A percentile compares a stretch with the other conserved stretches of the same genome.
phyloP scores from a whole-genome alignment of 164 flowering plant species.

The Annona cherimola region DNA sequence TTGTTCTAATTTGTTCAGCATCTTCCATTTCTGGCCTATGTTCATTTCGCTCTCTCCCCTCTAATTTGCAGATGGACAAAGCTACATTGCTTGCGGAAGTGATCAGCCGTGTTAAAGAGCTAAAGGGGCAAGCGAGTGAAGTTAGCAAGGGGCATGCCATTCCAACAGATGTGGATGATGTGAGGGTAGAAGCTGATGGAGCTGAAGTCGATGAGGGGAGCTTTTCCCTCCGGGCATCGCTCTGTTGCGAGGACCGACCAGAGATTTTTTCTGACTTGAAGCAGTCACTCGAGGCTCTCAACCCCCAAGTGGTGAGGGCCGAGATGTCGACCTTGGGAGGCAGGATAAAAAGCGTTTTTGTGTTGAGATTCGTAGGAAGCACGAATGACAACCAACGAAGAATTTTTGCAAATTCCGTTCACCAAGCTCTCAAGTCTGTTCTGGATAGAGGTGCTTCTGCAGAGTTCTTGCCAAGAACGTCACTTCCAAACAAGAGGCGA shows the following conservation, averaged over 20 bases:
- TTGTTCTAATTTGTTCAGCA: no score
- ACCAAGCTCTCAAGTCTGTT: constrained; percentile 50
- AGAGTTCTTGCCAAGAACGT: constrained; percentile 46
- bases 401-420: constrained; percentile 37
- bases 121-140: constrained; percentile 53
- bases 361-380: constrained; percentile 29
- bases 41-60: no score
- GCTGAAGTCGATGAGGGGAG: constrained; percentile 22
- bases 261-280: constrained; percentile 55
- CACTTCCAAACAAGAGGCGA: constrained; percentile 48
- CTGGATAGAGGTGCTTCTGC: constrained; percentile 45
- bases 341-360: constrained; percentile 48
- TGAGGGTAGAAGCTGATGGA: constrained; percentile 41
- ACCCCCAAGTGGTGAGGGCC: constrained; percentile 39
- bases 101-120: constrained; percentile 55
- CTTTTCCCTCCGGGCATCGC: constrained; percentile 39
- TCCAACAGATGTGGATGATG: constrained; percentile 68
- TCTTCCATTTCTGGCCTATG: no score
- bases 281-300: constrained; percentile 43
- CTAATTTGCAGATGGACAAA: constrained; percentile 67
- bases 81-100: constrained; percentile 83
- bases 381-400: constrained; percentile 23
- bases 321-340: constrained; percentile 68
- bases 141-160: constrained; percentile 49
- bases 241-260: constrained; percentile 66